phyloP scores from a whole-genome alignment of 2,329 filamentous ascomycete genomes.

The Venturia carpophila region DNA sequence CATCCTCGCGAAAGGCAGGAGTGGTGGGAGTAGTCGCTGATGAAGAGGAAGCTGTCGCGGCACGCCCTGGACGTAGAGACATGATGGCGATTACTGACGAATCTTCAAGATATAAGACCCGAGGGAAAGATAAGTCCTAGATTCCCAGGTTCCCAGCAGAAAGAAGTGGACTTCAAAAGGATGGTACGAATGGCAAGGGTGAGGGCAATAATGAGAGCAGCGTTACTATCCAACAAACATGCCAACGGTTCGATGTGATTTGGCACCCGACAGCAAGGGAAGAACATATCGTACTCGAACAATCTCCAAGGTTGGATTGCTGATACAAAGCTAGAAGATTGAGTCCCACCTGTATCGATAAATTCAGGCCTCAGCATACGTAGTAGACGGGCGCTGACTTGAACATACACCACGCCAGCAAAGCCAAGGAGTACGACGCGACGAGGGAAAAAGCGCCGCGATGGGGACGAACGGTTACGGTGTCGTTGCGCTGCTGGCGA shows the following conservation, averaged over 20 bases:
- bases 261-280: background rate
- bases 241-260: background rate
- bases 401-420: background rate
- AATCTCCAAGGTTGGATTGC: background rate
- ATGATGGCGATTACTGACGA: background rate
- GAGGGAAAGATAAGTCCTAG: background rate
- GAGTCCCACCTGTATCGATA: background rate
- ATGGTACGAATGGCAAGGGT: background rate
- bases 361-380: background rate
- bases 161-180: background rate
- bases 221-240: background rate
- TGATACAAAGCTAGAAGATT: background rate
- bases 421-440: background rate
- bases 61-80: conserved; percentile 7
- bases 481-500: background rate
- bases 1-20: background rate
- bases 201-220: background rate
- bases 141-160: background rate
- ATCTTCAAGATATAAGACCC: background rate
- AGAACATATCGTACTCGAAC: background rate
- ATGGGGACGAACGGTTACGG: background rate
- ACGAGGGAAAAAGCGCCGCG: too few relatives aligned
- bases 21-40: background rate
- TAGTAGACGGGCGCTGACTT: background rate
- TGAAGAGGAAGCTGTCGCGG: background rate